Evolutionary conservation across 1,284 basidiomycete species (phyloP), one percentile per base, ranked within the genome.

Genomic region (Stereum hirsutum): DNA sequence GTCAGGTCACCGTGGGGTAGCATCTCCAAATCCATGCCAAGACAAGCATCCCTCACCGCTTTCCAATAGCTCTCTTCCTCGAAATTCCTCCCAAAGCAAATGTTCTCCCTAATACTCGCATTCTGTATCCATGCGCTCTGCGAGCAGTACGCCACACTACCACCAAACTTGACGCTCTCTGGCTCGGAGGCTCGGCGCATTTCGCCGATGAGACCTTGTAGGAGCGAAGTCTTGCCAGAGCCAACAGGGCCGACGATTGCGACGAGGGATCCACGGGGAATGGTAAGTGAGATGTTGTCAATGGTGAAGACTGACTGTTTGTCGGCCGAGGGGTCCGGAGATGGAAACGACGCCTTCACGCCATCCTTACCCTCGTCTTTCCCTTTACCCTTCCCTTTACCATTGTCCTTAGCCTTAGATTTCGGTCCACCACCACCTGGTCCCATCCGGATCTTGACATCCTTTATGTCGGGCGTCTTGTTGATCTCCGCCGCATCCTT

Each of bases 1-100:
- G 92, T 95, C 49, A 84, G 56, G 55, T 96, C 89, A 4, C 88
- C 88, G 46, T 87, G 70, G 1, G 88, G 82, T 30, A 92, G 69
- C 63, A 91, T 77, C 33, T 84, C 83, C 20, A 94, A 64, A 63
- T 94, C 89, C 2, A 79, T 73, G 50, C 83, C 80, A 21, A 94
- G 66, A 54, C 83, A 90, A 0, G 87, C 74, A 54, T 86, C 80
- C 10, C 69, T 68, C 17, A 93, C 66, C 2, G 82, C 88, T 31
- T 75, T 74, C 81, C 82, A 84, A 57, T 91, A 94, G 25, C 75
- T 71, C 37, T 77, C 75, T 52, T 86, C 78, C 36, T 93, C 84
- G 55, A 82, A 92, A 1, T 81, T 78, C 28, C 79, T 70, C 30
- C 90, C 90, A 54, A 94, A 94, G 43, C 86, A 77, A 42, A 95